phyloP scores from a whole-genome alignment of 2,329 filamentous ascomycete genomes.

The Pseudogymnoascus verrucosus region DNA sequence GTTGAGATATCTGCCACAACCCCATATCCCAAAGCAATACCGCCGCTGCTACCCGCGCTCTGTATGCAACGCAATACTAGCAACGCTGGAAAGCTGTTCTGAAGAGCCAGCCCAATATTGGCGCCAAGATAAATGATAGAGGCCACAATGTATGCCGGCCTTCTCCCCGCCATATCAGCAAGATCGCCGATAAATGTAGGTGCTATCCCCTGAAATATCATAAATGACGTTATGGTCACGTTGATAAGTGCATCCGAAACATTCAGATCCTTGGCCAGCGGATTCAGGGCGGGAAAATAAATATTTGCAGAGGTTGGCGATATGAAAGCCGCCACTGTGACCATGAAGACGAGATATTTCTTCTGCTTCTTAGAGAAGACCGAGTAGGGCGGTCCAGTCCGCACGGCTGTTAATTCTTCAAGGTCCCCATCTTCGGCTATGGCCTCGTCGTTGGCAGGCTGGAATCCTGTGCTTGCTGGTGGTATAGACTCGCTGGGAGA shows the following conservation, averaged over 20 bases:
- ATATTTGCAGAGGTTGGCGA: constrained; percentile 18
- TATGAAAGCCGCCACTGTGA: constrained; percentile 34
- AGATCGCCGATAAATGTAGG: constrained; percentile 8
- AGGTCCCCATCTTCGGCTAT: constrained; percentile 21
- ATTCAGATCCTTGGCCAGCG: neutral
- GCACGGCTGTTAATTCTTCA: constrained; percentile 22
- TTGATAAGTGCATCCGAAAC: constrained; percentile 10
- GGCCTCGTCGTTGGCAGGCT: constrained; percentile 12
- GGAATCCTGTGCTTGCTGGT: neutral
- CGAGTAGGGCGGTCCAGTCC: constrained; percentile 25
- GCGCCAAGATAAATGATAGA: constrained; percentile 44
- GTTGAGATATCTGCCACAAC: constrained; percentile 66
- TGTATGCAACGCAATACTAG: constrained; percentile 1
- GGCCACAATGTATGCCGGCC: constrained; percentile 43
- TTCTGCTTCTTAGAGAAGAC: constrained; percentile 31
- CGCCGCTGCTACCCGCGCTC: constrained; percentile 34
- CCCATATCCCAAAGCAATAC: constrained; percentile 62
- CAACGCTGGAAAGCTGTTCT: constrained; percentile 35
- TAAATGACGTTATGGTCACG: constrained; percentile 10
- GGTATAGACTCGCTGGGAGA: neutral
- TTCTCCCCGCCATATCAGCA: constrained; percentile 42
- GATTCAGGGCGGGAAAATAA: neutral
- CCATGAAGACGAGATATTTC: constrained; percentile 46
- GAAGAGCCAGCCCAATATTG: constrained; percentile 43
- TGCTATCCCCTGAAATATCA: constrained; percentile 6